Evolutionary conservation across 768 basidiomycete species (phyloP).

Genomic region (Amanita pallidorosea): DNA sequence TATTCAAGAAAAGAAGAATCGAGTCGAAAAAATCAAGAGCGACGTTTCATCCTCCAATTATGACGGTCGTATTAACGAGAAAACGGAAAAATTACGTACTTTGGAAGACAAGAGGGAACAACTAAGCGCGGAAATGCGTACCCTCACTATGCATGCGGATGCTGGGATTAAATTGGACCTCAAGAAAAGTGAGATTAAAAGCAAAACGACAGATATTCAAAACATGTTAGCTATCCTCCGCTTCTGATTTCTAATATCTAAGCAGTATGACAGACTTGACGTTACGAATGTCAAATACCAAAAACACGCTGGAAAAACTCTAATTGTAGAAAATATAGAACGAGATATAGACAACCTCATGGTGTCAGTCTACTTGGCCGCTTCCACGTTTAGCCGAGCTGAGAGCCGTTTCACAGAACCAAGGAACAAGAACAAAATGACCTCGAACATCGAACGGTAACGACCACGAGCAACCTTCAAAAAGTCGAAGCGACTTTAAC

Average conservation of each 20-base stretch:
- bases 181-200: conserved; percentile 56
- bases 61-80: conserved; percentile 51
- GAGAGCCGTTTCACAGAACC: conserved; percentile 29
- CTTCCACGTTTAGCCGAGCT: not conserved
- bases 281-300: conserved; percentile 49
- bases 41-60: conserved; percentile 53
- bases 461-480: conserved; percentile 48
- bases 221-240: conserved; percentile 41
- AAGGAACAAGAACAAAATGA: conserved; percentile 55
- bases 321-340: conserved; percentile 60
- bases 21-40: conserved; percentile 47
- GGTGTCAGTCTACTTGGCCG: conserved; percentile 31
- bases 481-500: conserved; percentile 52
- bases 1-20: conserved; percentile 56
- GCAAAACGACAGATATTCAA: conserved; percentile 54
- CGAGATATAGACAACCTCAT: conserved; percentile 50
- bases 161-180: conserved; percentile 69
- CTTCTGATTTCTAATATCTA: not conserved
- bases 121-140: conserved; percentile 59
- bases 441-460: conserved; percentile 29
- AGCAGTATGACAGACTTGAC: conserved; percentile 40
- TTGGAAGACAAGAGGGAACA: conserved; percentile 63
- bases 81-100: conserved; percentile 36
- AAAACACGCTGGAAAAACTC: conserved; percentile 51
- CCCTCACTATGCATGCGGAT: conserved; percentile 71